A percentile compares a stretch with the other conserved stretches of the same genome.
Conservation (phyloP, 345 rosid species). For the Aethionema arabicum region DNA sequence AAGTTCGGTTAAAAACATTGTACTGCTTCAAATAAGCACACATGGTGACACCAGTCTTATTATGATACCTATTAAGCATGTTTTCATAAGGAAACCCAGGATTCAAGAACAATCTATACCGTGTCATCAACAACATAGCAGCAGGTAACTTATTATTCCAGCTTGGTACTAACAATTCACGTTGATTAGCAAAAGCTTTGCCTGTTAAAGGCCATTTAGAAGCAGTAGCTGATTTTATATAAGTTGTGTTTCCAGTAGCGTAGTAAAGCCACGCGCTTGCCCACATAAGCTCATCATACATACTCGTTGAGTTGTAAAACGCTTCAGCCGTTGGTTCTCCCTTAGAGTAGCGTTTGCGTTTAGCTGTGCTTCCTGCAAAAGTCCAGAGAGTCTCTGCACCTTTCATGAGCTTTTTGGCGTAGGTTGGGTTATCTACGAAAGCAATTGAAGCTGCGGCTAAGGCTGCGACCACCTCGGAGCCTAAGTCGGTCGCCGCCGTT, state of each 20-base stretch:
- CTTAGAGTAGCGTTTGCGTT: conserved; percentile 43
- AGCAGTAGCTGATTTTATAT: conserved; percentile 56
- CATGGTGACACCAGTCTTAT: conserved; percentile 62
- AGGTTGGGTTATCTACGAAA: conserved; percentile 49
- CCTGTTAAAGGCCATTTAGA: conserved; percentile 55
- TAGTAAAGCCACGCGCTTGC: conserved; percentile 78
- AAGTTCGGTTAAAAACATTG: conserved; percentile 65
- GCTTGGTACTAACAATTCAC: conserved; percentile 46
- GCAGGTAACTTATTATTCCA: conserved; percentile 95
- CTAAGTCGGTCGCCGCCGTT: conserved; percentile 60
- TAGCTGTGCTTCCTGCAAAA: conserved; percentile 56
- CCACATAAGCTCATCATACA: conserved; percentile 88
- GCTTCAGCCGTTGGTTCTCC: conserved; percentile 47
- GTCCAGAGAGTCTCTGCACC: conserved; percentile 60
- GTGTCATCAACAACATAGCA: conserved; percentile 77
- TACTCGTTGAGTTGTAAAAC: conserved; percentile 71
- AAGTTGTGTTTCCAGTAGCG: conserved; percentile 73
- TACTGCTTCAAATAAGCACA: conserved; percentile 71
- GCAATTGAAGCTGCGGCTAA: conserved; percentile 79
- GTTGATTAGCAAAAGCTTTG: conserved; percentile 47
- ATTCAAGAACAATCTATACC: conserved; percentile 64
- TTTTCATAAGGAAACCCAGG: conserved; percentile 89
- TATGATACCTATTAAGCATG: conserved; percentile 70
- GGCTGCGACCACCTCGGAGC: conserved; percentile 75
- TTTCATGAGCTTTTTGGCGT: conserved; percentile 52